A percentile compares a stretch with the other conserved stretches of the same genome.
phyloP scores from a whole-genome alignment of 2,329 filamentous ascomycete genomes.

The Pestalotiopsis sp. region DNA sequence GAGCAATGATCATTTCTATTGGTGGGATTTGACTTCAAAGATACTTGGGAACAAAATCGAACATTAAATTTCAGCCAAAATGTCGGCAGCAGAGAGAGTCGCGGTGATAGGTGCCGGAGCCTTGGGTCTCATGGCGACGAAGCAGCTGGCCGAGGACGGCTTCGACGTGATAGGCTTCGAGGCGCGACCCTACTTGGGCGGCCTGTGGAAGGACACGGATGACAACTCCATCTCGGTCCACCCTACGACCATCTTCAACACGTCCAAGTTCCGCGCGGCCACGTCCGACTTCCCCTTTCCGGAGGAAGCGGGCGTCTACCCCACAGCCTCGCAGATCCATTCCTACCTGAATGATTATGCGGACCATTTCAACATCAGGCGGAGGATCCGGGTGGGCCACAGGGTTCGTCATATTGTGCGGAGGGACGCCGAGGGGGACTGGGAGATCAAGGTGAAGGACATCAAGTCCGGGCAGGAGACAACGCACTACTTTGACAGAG shows the following conservation, averaged over 20 bases:
- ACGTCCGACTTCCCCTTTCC: constrained; percentile 20
- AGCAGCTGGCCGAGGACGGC: constrained; percentile 20
- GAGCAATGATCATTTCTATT: background rate
- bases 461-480: background rate
- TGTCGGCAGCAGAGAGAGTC: constrained; percentile 1
- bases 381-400: constrained; percentile 8
- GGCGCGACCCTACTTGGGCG: constrained; percentile 17
- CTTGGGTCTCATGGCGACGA: constrained; percentile 19
- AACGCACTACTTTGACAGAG: constrained; percentile 9
- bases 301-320: constrained; percentile 10
- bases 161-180: constrained; percentile 19
- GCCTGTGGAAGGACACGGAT: constrained; percentile 17
- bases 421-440: background rate
- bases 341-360: constrained; percentile 14
- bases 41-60: background rate
- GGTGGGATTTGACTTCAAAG: background rate
- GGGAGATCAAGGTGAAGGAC: constrained; percentile 7
- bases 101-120: constrained; percentile 24
- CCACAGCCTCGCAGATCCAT: constrained; percentile 10
- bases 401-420: background rate
- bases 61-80: background rate
- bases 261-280: background rate
- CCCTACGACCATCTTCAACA: constrained; percentile 19
- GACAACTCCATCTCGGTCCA: constrained; percentile 15
- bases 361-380: constrained; percentile 10